Evolutionary conservation across 2,329 filamentous ascomycete species (phyloP).

Genomic region (Lecanicillium sp.): DNA sequence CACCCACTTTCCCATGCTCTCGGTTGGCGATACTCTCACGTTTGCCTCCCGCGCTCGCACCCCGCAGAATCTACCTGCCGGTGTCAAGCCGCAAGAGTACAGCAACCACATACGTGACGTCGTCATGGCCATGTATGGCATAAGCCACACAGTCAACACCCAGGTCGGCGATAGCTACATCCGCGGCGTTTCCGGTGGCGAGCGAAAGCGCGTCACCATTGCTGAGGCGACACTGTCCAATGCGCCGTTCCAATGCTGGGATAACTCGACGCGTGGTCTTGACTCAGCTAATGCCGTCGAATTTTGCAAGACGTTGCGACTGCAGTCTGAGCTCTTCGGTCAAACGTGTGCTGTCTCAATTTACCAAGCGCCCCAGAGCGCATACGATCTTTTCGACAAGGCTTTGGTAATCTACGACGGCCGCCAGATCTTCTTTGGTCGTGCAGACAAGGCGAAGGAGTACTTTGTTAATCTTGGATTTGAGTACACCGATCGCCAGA

Average conservation of each 20-base stretch:
- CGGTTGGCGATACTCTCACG: slow-evolving; percentile 66
- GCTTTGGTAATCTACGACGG: slow-evolving; percentile 60
- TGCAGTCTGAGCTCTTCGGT: slow-evolving; percentile 11
- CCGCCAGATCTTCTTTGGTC: slow-evolving; percentile 60
- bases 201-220: slow-evolving; percentile 29
- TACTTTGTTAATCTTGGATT: slow-evolving; percentile 64
- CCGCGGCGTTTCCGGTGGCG: slow-evolving; percentile 43
- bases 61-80: slow-evolving; percentile 49
- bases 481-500: slow-evolving; percentile 45
- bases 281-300: slow-evolving; percentile 46
- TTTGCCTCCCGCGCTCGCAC: slow-evolving; percentile 64
- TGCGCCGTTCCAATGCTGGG: slow-evolving; percentile 18
- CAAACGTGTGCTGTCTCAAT: slow-evolving; percentile 22
- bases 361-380: slow-evolving; percentile 54
- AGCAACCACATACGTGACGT: slow-evolving; percentile 52
- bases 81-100: slow-evolving; percentile 42
- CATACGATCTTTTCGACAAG: slow-evolving; percentile 56
- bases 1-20: slow-evolving; percentile 52
- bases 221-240: slow-evolving; percentile 16
- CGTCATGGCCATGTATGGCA: slow-evolving; percentile 12
- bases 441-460: slow-evolving; percentile 47
- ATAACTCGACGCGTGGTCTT: slow-evolving; percentile 45
- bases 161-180: slow-evolving; percentile 45
- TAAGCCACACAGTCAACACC: slow-evolving; percentile 53
- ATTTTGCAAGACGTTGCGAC: slow-evolving; percentile 24